Conservation (phyloP, 768 basidiomycete genomes). For the Hericium rajendrae region DNA sequence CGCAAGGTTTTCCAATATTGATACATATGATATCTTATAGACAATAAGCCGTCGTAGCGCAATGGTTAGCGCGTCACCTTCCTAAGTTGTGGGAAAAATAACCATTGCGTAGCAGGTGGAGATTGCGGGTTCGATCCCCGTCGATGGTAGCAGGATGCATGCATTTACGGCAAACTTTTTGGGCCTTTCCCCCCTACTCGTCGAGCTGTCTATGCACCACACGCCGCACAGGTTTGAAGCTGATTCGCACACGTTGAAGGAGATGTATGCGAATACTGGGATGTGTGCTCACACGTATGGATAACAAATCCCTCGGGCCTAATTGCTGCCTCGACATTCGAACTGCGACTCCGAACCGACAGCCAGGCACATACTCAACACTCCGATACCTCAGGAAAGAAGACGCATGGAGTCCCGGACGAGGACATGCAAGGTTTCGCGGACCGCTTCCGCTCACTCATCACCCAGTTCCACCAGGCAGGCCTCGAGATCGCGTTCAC, state of each 20-base stretch:
- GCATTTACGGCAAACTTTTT: too few relatives aligned
- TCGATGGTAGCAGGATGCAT: neutral
- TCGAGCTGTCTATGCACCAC: too few relatives aligned
- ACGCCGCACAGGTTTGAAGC: too few relatives aligned
- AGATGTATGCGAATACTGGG: too few relatives aligned
- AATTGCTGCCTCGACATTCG: too few relatives aligned
- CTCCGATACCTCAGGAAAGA: neutral
- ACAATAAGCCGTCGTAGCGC: neutral
- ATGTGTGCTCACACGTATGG: too few relatives aligned
- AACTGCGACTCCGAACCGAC: too few relatives aligned
- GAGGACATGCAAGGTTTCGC: slow-evolving; percentile 33
- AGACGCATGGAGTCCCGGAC: slow-evolving; percentile 15
- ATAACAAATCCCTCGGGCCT: too few relatives aligned
- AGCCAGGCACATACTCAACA: neutral
- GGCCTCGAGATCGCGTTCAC: slow-evolving; percentile 24
- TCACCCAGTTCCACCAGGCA: slow-evolving; percentile 42
- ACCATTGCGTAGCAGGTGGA: neutral
- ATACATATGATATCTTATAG: neutral
- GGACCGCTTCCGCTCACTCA: slow-evolving; percentile 41
- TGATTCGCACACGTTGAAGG: too few relatives aligned
- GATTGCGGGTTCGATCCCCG: neutral
- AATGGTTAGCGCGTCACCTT: neutral
- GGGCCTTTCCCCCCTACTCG: too few relatives aligned
- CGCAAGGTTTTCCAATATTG: too few relatives aligned
- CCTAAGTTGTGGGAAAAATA: neutral